Evolutionary conservation across 352 stramenopile species (phyloP), one percentile per base, ranked within the genome.

Genomic region (Elongisporangium anandrum): DNA sequence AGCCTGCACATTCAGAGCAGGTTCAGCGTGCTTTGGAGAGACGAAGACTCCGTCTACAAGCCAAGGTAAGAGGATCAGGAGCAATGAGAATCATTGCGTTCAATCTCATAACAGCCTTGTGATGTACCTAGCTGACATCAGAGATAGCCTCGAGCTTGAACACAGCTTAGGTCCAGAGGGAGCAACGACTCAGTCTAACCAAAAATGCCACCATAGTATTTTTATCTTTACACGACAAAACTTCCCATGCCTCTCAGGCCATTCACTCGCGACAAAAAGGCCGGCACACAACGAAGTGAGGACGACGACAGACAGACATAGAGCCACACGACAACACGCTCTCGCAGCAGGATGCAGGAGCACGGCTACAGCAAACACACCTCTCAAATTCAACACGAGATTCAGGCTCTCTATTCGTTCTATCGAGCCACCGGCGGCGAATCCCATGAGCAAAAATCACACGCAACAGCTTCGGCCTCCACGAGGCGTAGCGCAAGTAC

Each of bases 1-100:
- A 45, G 34, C 34, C 49, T 22, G 22, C 16, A 22, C 16, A 15
- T 20, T 45, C 49, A 0, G 74, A 82, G 50, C 69, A 74, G 0
- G 62, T 79, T 16, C 65, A 85, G 59, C 75, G 76, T 20, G 67
- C 75, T 13, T 53, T 85, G 15, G 67, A 86, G 56, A 55, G 77
- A n/a, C 62, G 77, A 21, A 66, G 75, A 0, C 69, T 78, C 48
- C 79, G 75, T 47, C 57, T 88, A 8, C 58, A 80, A 51, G 61
- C 65, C 26, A 86, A 78, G 61, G 64, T 88, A 56, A 1, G 59
- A 24, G 10, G 7, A 34, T 34, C 13, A 23, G n/a, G n/a, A n/a
- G n/a, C 26, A 23, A 39, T 53, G 50, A 22, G 1, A 16, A 21
- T 21, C 17, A 6, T 29, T 45, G 9, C 38, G 45, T 45, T 0